Conservation (phyloP, 2,329 filamentous ascomycete genomes). For the Monosporascus ibericus region DNA sequence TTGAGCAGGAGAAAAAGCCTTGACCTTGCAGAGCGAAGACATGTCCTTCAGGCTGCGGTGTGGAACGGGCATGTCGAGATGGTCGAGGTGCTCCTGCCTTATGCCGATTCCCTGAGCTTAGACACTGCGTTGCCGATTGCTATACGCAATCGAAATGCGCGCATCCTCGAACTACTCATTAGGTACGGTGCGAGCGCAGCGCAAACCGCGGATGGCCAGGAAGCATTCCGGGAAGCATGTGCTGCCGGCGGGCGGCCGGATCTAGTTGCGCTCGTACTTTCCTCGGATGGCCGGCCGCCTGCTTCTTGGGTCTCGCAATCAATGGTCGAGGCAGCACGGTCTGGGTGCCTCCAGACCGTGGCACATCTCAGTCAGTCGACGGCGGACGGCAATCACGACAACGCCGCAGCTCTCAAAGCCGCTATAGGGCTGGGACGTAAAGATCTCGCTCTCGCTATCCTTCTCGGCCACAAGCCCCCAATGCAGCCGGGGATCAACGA, state of each 20-base stretch:
- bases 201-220: conserved; percentile 42
- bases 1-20: conserved; percentile 44
- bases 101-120: conserved; percentile 45
- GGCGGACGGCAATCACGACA: conserved; percentile 47
- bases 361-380: conserved; percentile 43
- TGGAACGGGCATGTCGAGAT: conserved; percentile 45
- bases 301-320: conserved; percentile 39
- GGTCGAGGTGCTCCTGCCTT: conserved; percentile 46
- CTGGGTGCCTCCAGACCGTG: conserved; percentile 45
- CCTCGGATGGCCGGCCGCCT: conserved; percentile 41
- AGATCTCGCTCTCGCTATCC: conserved; percentile 49
- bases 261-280: conserved; percentile 42
- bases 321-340: conserved; percentile 44
- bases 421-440: conserved; percentile 43
- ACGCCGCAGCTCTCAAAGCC: conserved; percentile 44
- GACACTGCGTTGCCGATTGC: conserved; percentile 45
- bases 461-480: conserved; percentile 48
- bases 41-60: conserved; percentile 45
- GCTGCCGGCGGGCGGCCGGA: conserved; percentile 37
- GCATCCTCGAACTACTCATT: conserved; percentile 42
- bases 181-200: conserved; percentile 44
- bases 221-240: conserved; percentile 48
- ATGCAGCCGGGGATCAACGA: conserved; percentile 40
- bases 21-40: conserved; percentile 44
- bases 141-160: conserved; percentile 36